These are phyloP conservation scores for Saccharomycopsis oosterbeekiorum DNA, from an alignment of 805 yeast genomes.

Conservation along the genomic window DNA sequence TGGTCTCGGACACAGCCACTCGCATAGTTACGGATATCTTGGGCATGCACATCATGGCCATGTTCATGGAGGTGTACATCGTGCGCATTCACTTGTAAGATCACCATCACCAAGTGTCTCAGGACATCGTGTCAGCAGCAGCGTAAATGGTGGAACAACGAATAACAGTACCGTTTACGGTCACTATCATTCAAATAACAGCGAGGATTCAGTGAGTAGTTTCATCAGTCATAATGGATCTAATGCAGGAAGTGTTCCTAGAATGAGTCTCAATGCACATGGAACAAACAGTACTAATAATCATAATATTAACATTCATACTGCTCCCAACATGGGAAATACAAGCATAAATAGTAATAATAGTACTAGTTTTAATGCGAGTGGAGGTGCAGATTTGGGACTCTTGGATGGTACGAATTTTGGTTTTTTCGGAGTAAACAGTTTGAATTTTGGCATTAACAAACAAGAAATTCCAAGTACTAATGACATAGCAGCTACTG, in stretches of 20 bases:
- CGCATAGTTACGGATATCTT: not conserved
- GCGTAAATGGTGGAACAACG: not conserved
- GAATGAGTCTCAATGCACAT: not conserved
- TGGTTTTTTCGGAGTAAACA: not conserved
- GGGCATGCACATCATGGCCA: not conserved
- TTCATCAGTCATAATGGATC: conserved; percentile 7
- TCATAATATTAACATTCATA: not conserved
- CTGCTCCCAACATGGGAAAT: not conserved
- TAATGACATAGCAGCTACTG: not conserved
- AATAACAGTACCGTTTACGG: not conserved
- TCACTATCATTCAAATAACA: conserved; percentile 8
- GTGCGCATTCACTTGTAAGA: not conserved
- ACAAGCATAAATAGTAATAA: not conserved
- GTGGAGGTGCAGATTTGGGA: not conserved
- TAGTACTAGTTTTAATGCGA: not conserved
- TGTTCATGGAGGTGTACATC: not conserved
- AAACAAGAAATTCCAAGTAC: not conserved
- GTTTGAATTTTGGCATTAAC: not conserved
- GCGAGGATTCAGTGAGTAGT: conserved; percentile 14
- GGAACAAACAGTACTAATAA: not conserved
- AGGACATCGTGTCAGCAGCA: not conserved
- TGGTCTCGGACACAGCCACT: not conserved
- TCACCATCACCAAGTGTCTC: not conserved
- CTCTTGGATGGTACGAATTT: not conserved
- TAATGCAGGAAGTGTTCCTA: not conserved